A percentile compares a stretch with the other conserved stretches of the same genome.
phyloP scores from a whole-genome alignment of 768 basidiomycete genomes.

The Pholiota conissans region DNA sequence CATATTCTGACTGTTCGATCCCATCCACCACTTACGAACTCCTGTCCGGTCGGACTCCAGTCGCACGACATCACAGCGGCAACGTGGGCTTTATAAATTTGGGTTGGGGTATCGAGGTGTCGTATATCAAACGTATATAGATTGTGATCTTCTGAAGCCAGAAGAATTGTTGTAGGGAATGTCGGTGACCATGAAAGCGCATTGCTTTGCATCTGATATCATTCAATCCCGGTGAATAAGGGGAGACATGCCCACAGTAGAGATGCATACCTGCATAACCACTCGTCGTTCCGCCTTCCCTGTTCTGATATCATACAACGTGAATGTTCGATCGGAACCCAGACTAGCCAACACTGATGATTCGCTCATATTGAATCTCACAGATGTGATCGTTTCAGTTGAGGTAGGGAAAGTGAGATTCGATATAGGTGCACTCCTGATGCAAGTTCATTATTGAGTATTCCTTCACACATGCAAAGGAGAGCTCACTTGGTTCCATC shows the following conservation, averaged over 20 bases:
- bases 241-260: background rate
- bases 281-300: constrained; percentile 93
- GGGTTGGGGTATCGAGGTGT: constrained; percentile 74
- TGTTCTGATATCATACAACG: constrained; percentile 93
- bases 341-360: constrained; percentile 92
- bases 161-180: constrained; percentile 84
- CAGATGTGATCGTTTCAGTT: constrained; percentile 83
- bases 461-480: background rate
- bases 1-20: constrained; percentile 94
- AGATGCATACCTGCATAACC: constrained; percentile 76
- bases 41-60: constrained; percentile 94
- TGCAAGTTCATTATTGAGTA: constrained; percentile 5
- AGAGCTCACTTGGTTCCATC: constrained; percentile 87
- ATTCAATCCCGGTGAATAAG: background rate
- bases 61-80: constrained; percentile 96
- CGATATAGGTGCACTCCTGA: constrained; percentile 80
- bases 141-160: constrained; percentile 99
- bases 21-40: constrained; percentile 96
- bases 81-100: constrained; percentile 97
- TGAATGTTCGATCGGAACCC: constrained; percentile 94
- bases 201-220: constrained; percentile 78
- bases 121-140: constrained; percentile 97
- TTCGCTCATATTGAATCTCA: constrained; percentile 94
- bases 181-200: constrained; percentile 95
- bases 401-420: constrained; percentile 86